phyloP scores from a whole-genome alignment of 2,329 filamentous ascomycete species.

The Didymella exigua region DNA sequence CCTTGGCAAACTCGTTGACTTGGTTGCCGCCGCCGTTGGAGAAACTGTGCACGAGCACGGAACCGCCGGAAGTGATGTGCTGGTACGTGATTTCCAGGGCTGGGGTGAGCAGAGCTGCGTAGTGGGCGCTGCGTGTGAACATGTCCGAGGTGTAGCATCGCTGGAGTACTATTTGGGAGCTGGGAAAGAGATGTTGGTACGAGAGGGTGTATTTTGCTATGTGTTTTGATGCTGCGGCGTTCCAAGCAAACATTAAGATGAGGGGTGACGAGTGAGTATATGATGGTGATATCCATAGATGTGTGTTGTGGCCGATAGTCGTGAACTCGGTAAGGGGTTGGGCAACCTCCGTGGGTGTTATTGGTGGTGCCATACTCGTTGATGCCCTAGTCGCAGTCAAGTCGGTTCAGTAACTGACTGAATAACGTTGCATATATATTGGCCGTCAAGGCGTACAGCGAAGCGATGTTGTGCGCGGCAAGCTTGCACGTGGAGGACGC shows the following conservation, averaged over 20 bases:
- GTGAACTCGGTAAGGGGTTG: constrained; percentile 40
- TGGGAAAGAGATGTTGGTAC: constrained; percentile 41
- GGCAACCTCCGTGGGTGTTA: constrained; percentile 7
- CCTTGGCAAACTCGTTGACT: constrained; percentile 39
- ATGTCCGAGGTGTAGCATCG: constrained; percentile 39
- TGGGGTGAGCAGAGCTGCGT: constrained; percentile 27
- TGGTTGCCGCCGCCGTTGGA: constrained; percentile 47
- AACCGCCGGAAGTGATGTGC: constrained; percentile 29
- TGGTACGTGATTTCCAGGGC: constrained; percentile 35
- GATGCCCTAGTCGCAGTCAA: neutral
- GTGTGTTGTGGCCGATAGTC: constrained; percentile 44
- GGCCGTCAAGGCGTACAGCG: neutral
- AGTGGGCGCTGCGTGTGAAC: constrained; percentile 29
- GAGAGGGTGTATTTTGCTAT: constrained; percentile 46
- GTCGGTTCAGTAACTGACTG: neutral
- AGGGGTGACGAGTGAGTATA: constrained; percentile 25
- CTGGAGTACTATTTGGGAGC: constrained; percentile 39
- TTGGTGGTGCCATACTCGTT: constrained; percentile 14
- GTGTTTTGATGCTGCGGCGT: constrained; percentile 43
- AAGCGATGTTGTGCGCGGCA: neutral
- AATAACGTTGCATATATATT: neutral
- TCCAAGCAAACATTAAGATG: constrained; percentile 45
- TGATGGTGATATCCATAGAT: constrained; percentile 30
- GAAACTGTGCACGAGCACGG: constrained; percentile 44
- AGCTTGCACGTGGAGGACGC: neutral